Base-by-base conservation (phyloP, 495 filamentous ascomycete genomes). In the Entonaema liquescens region DNA sequence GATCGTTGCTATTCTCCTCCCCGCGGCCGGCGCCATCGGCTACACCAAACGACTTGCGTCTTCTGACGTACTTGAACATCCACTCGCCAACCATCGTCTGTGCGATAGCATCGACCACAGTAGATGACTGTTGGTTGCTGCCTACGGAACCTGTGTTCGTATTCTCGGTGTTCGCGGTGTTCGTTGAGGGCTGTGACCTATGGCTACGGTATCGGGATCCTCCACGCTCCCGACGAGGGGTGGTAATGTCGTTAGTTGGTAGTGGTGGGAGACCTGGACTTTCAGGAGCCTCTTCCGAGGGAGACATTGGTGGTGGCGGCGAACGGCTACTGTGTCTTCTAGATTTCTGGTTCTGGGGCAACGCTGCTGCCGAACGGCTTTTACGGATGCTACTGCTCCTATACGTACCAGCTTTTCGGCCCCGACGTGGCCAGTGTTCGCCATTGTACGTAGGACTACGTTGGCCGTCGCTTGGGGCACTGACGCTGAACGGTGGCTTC, bases 71-170 rank as follows among this genome's bases (percentile, higher is more conserved):
- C 76, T 99, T 99, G 87, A 91, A 98, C 95, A 99, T 98, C 95
- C 95, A 99, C 75, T 98, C 95, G 33, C 95, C 95, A 50, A 98
- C 93, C 95, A 98, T 99, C 5, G 95, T 97, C 72, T 97, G 93
- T 3, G 95, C 94, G 79, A 99, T 98, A 13, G 95, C 93, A 81
- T 98, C 95, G n/a, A 98, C 94, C 28, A 98, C 95, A 63, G 88
- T 91, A 0, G 91, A 91, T 28, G 90, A 85, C 73, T 93, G 89
- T 44, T 86, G 84, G 2, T 84, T 80, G 70, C 89, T 89, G 2
- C 81, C 87, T 50, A 85, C 79, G 29, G 93, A 93, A 19, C 71
- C 75, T 6, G 74, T 72, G 19, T 77, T 81, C 12, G 85, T 85
- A 25, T 83, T 81, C 17, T 78, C 80, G 7, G 84, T 88, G 69